These are phyloP conservation scores for Pseudohalonectria lignicola DNA, from an alignment of 2,329 filamentous ascomycete genomes.

Conservation along the genomic window DNA sequence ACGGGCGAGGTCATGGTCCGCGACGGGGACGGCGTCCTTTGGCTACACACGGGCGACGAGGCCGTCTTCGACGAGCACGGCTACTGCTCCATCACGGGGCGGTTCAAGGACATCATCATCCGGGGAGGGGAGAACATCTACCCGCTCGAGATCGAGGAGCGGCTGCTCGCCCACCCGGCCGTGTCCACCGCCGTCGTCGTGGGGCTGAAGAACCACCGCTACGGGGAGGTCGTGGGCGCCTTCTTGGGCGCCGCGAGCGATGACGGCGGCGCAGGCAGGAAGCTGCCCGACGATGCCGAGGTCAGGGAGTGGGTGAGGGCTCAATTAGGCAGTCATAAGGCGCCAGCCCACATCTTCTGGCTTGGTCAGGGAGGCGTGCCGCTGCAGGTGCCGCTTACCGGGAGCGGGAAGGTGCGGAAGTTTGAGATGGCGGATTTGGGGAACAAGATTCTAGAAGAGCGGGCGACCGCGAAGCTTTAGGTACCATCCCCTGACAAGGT, in stretches of 20 bases:
- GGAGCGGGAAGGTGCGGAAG: slow-evolving; percentile 62
- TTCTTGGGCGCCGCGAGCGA: slow-evolving; percentile 38
- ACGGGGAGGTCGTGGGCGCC: slow-evolving; percentile 61
- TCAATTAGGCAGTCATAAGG: slow-evolving; percentile 55
- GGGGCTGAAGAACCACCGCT: slow-evolving; percentile 57
- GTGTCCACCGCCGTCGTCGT: slow-evolving; percentile 58
- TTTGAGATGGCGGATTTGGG: slow-evolving; percentile 49
- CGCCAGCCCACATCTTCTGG: slow-evolving; percentile 66
- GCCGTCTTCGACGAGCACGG: slow-evolving; percentile 57
- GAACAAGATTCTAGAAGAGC: slow-evolving; percentile 38
- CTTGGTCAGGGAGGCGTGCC: slow-evolving; percentile 52
- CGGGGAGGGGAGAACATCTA: slow-evolving; percentile 66
- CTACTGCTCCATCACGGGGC: slow-evolving; percentile 62
- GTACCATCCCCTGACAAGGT: too few species aligned
- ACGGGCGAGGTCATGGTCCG: slow-evolving; percentile 50
- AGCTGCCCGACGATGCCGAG: slow-evolving; percentile 36
- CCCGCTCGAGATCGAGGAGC: slow-evolving; percentile 65
- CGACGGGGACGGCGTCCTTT: slow-evolving; percentile 42
- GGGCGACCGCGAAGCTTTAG: slow-evolving; percentile 34
- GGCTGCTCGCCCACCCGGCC: slow-evolving; percentile 52
- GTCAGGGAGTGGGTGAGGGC: slow-evolving; percentile 52
- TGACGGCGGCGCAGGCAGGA: slow-evolving; percentile 11
- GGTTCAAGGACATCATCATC: slow-evolving; percentile 74
- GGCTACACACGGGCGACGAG: slow-evolving; percentile 60
- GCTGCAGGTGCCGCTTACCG: slow-evolving; percentile 49